Conservation (phyloP, 495 filamentous ascomycete species). For the Elasticomyces elasticus region DNA sequence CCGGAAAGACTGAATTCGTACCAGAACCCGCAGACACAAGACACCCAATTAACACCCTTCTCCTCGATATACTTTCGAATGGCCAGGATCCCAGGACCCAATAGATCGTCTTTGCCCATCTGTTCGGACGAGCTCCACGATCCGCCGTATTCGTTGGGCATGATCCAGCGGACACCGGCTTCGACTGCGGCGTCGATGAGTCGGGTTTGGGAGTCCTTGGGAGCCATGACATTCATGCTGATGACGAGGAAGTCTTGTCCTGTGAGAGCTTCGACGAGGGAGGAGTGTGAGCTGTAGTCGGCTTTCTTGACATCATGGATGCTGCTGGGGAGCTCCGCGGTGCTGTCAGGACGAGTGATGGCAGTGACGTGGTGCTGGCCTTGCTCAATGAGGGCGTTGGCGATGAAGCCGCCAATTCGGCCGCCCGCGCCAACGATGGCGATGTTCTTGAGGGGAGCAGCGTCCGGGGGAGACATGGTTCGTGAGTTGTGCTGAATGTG, state of each 20-base stretch:
- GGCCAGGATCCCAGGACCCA: neutral
- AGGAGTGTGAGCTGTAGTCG: conserved; percentile 35
- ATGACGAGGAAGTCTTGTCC: conserved; percentile 52
- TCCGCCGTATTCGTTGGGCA: conserved; percentile 44
- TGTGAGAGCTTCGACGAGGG: conserved; percentile 37
- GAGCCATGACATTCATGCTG: conserved; percentile 33
- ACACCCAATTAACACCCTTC: neutral
- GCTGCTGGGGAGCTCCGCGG: conserved; percentile 30
- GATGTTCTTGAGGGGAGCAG: conserved; percentile 34
- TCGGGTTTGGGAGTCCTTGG: conserved; percentile 27
- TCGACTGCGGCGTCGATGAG: conserved; percentile 51
- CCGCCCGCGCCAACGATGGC: conserved; percentile 36
- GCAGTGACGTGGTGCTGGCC: conserved; percentile 46
- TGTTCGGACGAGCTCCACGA: neutral
- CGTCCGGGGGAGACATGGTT: neutral
- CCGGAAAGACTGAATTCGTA: conserved; percentile 42
- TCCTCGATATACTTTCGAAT: conserved; percentile 31
- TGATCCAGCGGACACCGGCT: conserved; percentile 50
- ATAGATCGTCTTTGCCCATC: neutral
- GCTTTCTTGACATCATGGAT: conserved; percentile 32
- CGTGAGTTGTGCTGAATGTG: too few species aligned
- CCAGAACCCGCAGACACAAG: conserved; percentile 38
- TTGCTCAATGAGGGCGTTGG: conserved; percentile 33
- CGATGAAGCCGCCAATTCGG: conserved; percentile 11
- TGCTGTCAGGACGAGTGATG: conserved; percentile 40